Conservation (phyloP, 345 rosid species). For the Geranium rotundifolium region DNA sequence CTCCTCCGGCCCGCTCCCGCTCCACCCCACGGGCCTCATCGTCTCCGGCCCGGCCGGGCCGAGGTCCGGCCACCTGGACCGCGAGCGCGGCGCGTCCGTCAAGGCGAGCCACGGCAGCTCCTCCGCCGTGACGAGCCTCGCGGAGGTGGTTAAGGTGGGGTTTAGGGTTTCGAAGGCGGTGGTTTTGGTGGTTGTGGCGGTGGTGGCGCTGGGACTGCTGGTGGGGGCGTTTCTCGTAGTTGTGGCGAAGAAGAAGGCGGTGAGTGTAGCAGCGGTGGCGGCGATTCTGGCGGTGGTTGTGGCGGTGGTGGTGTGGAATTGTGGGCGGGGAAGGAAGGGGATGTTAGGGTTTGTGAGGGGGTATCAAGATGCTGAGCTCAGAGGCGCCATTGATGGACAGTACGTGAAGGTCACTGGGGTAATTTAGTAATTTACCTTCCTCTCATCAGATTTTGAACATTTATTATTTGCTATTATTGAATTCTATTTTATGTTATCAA, state of each 20-base stretch:
- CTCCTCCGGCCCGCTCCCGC: too few relatives aligned
- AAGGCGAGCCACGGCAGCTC: slow-evolving; percentile 71
- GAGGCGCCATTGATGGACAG: slow-evolving; percentile 91
- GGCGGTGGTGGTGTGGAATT: slow-evolving; percentile 54
- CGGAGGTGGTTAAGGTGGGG: slow-evolving; percentile 58
- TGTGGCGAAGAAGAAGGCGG: slow-evolving; percentile 50
- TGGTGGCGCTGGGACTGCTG: slow-evolving; percentile 45
- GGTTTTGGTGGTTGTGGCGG: slow-evolving; percentile 57
- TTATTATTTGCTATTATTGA: too few relatives aligned
- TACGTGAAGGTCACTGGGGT: slow-evolving; percentile 93
- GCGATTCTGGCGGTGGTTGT: slow-evolving; percentile 41
- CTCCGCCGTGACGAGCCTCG: slow-evolving; percentile 62
- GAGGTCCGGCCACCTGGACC: too few relatives aligned
- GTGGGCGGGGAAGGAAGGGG: slow-evolving; percentile 58
- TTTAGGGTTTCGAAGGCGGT: slow-evolving; percentile 66
- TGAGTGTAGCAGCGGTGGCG: slow-evolving; percentile 55
- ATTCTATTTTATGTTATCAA: too few relatives aligned
- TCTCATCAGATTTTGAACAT: too few relatives aligned
- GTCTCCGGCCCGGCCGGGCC: too few relatives aligned
- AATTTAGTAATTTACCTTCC: slow-evolving; percentile 8
- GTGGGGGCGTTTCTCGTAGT: slow-evolving; percentile 63
- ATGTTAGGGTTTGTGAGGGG: slow-evolving; percentile 46
- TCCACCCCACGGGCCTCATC: too few relatives aligned
- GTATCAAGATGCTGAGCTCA: slow-evolving; percentile 76
- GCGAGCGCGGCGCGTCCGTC: too few relatives aligned